A percentile compares a stretch with the other conserved stretches of the same genome.
Conservation (phyloP, 2,329 filamentous ascomycete species). For the Fusarium stilboides region DNA sequence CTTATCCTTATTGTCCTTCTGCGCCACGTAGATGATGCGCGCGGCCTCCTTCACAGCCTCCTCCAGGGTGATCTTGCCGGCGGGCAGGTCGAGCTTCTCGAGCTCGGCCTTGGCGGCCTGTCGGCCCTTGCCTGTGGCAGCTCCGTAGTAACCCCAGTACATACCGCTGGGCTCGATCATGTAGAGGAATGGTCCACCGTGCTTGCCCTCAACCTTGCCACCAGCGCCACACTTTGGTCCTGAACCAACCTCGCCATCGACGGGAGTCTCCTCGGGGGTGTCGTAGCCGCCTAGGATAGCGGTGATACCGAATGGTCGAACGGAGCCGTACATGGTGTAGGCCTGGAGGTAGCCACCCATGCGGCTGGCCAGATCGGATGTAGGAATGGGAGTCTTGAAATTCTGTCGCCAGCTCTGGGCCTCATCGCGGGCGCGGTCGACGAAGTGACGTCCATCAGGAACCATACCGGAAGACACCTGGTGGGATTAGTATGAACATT, state of each 20-base stretch:
- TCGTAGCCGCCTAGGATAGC: slow-evolving; percentile 96
- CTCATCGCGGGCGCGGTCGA: slow-evolving; percentile 94
- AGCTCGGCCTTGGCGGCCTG: slow-evolving; percentile 98
- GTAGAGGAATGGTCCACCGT: slow-evolving; percentile 94
- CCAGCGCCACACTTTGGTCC: slow-evolving; percentile 86
- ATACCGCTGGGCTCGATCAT: slow-evolving; percentile 98
- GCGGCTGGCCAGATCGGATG: slow-evolving; percentile 87
- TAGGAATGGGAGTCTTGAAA: slow-evolving; percentile 96
- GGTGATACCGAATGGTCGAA: slow-evolving; percentile 96
- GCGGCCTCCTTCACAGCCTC: slow-evolving; percentile 97
- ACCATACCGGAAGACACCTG: slow-evolving; percentile 92
- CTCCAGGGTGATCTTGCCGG: slow-evolving; percentile 81
- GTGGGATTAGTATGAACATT: slow-evolving; percentile 20
- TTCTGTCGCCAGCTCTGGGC: slow-evolving; percentile 90
- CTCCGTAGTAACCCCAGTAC: slow-evolving; percentile 99
- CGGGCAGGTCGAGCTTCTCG: slow-evolving; percentile 93
- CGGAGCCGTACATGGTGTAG: slow-evolving; percentile 97
- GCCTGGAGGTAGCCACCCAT: slow-evolving; percentile 97
- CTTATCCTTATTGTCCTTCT: slow-evolving; percentile 99
- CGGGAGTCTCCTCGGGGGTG: slow-evolving; percentile 84
- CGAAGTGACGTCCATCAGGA: slow-evolving; percentile 95
- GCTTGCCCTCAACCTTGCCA: slow-evolving; percentile 81
- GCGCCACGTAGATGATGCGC: slow-evolving; percentile 95
- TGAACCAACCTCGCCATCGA: slow-evolving; percentile 90
- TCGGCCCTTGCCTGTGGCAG: slow-evolving; percentile 95